Evolutionary conservation across 192 early-diverging fungal genomes (phyloP).

Genomic region (Coemansia sp.): DNA sequence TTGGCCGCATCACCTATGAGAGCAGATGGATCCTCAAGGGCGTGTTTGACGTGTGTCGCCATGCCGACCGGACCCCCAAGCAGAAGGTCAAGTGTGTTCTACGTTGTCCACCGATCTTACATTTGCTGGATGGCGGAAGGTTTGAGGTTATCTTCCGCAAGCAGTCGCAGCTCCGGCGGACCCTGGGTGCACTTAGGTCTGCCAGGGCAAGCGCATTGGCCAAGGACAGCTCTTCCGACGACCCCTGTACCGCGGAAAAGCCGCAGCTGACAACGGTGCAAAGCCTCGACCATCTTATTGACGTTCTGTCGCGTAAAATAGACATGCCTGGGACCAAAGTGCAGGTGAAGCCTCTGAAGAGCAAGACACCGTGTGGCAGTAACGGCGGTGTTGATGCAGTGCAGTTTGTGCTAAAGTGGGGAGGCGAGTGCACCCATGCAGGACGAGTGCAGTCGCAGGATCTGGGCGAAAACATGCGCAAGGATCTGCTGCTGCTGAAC

Average conservation of each 20-base stretch:
- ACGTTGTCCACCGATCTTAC: slow-evolving; percentile 66
- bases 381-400: slow-evolving; percentile 62
- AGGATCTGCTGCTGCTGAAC: slow-evolving; percentile 90
- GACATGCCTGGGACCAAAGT: slow-evolving; percentile 88
- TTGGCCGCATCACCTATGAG: slow-evolving; percentile 58
- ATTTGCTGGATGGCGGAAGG: slow-evolving; percentile 64
- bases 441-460: slow-evolving; percentile 88
- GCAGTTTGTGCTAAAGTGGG: slow-evolving; percentile 96
- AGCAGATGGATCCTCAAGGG: slow-evolving; percentile 92
- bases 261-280: slow-evolving; percentile 60
- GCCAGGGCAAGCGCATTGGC: slow-evolving; percentile 49
- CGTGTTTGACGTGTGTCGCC: slow-evolving; percentile 89
- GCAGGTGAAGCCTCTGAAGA: slow-evolving; percentile 81
- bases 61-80: slow-evolving; percentile 96
- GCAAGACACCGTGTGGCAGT: slow-evolving; percentile 44
- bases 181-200: slow-evolving; percentile 66
- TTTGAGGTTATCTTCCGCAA: slow-evolving; percentile 84
- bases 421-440: slow-evolving; percentile 94
- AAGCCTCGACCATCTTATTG: slow-evolving; percentile 67
- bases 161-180: slow-evolving; percentile 46
- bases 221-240: slow-evolving; percentile 21
- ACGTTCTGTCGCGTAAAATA: slow-evolving; percentile 79
- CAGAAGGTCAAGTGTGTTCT: slow-evolving; percentile 94
- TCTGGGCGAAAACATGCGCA: slow-evolving; percentile 87
- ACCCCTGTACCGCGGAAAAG: slow-evolving; percentile 28